Percentiles rank a stretch among this genome's conserved stretches.
Conservation (phyloP, 805 yeast species). For the Scheffersomyces coipomensis region DNA sequence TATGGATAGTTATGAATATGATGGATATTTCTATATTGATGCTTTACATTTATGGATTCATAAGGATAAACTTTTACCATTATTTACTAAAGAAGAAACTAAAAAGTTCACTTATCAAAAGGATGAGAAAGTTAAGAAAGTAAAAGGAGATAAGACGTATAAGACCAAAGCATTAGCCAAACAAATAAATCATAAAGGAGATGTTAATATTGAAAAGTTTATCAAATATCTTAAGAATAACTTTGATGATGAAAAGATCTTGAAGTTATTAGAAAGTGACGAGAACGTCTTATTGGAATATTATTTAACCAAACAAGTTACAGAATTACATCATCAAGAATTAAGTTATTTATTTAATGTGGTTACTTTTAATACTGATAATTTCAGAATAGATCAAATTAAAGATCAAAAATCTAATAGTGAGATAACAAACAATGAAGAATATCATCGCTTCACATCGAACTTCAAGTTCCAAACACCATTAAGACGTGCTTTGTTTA, state of each 20-base stretch:
- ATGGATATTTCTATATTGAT: conserved; percentile 21
- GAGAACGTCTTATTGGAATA: conserved; percentile 24
- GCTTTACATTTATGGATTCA: conserved; percentile 16
- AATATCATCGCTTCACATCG: conserved; percentile 18
- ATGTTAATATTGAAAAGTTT: conserved; percentile 13
- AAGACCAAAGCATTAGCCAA: conserved; percentile 5
- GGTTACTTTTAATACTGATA: conserved; percentile 20
- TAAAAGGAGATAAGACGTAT: too few species aligned
- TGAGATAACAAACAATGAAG: conserved; percentile 13
- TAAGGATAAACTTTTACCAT: conserved; percentile 9
- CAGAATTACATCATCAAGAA: conserved; percentile 23
- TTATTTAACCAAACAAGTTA: conserved; percentile 21
- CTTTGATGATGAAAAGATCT: conserved; percentile 15
- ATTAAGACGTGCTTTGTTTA: conserved; percentile 22
- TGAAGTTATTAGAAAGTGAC: conserved; percentile 16
- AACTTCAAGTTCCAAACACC: conserved; percentile 21
- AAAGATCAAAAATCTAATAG: conserved; percentile 12
- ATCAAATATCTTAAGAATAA: conserved; percentile 12
- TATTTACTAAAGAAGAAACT: conserved; percentile 13
- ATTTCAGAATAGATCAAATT: conserved; percentile 18
- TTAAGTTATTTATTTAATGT: conserved; percentile 16
- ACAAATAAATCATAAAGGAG: too few species aligned
- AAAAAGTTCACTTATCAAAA: too few species aligned
- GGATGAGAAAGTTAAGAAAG: conserved; percentile 10
- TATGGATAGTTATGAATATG: conserved; percentile 16